These are phyloP conservation scores for Parietaria judaica DNA, from an alignment of 306 rosid genomes.

Conservation along the genomic window DNA sequence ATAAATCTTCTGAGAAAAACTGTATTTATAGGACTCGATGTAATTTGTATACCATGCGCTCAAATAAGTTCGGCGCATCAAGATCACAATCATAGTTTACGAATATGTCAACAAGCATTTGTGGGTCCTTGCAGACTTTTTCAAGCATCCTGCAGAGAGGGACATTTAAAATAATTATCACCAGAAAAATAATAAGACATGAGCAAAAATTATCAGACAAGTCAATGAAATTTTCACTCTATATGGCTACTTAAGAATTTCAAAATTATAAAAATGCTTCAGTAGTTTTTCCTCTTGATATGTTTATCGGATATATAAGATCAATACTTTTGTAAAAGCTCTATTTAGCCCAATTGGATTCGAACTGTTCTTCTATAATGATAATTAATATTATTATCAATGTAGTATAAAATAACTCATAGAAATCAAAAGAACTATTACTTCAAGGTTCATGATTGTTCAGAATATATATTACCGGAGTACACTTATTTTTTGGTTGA, in stretches of 20 bases:
- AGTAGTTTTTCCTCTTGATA: no score
- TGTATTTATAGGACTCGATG: slow-evolving; percentile 11
- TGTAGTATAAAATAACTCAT: no score
- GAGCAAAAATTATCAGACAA: not conserved
- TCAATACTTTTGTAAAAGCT: no score
- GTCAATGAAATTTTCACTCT: no score
- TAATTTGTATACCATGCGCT: slow-evolving; percentile 66
- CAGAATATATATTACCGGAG: slow-evolving; percentile 58
- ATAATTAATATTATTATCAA: no score
- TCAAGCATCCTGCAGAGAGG: slow-evolving; percentile 78
- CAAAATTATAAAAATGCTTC: no score
- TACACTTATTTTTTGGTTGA: slow-evolving; percentile 84
- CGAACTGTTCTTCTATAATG: no score
- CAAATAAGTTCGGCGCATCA: slow-evolving; percentile 98
- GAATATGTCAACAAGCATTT: slow-evolving; percentile 96
- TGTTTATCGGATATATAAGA: no score
- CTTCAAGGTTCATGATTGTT: slow-evolving; percentile 18
- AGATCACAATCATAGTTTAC: slow-evolving; percentile 99
- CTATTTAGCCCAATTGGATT: no score
- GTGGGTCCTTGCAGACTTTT: slow-evolving; percentile 90
- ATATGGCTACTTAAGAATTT: no score
- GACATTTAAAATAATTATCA: slow-evolving; percentile 14
- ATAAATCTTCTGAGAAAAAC: slow-evolving; percentile 9
- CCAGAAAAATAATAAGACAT: slow-evolving; percentile 10
- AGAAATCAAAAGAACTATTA: not conserved